Conservation (phyloP, 2,329 filamentous ascomycete species). For the Exophiala alcalophila region DNA sequence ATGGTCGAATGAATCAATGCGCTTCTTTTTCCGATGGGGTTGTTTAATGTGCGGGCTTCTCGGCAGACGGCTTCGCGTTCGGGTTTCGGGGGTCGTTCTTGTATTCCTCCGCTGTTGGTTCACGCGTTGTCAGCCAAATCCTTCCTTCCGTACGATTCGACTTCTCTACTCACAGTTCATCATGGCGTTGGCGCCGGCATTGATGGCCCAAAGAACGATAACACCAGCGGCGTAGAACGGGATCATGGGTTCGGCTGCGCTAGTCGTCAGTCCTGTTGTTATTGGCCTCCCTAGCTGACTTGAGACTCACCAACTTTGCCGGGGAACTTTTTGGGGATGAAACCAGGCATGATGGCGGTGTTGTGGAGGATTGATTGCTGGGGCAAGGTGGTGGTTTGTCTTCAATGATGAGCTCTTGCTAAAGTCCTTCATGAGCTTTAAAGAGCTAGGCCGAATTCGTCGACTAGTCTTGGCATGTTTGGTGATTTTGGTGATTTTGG, state of each 20-base stretch:
- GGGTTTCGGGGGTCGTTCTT: slow-evolving; percentile 93
- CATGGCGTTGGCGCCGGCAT: slow-evolving; percentile 74
- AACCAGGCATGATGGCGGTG: slow-evolving; percentile 61
- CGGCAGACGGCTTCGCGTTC: slow-evolving; percentile 36
- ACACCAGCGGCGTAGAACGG: slow-evolving; percentile 94
- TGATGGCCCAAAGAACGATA: slow-evolving; percentile 87
- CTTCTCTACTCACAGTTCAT: slow-evolving; percentile 65
- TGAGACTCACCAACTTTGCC: slow-evolving; percentile 70
- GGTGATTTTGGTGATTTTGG: slow-evolving; percentile 5
- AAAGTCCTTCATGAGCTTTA: slow-evolving; percentile 6
- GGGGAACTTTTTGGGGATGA: slow-evolving; percentile 82
- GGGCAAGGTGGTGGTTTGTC: too few species aligned
- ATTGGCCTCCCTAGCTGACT: too few species aligned
- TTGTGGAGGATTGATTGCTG: too few species aligned
- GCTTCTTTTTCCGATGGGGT: too few species aligned
- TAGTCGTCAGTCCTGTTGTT: neutral
- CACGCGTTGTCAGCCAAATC: slow-evolving; percentile 28
- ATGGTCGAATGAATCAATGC: neutral
- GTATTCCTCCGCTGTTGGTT: slow-evolving; percentile 74
- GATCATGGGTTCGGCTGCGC: slow-evolving; percentile 78
- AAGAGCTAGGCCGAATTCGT: slow-evolving; percentile 9
- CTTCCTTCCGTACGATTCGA: neutral
- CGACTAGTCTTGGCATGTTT: slow-evolving; percentile 23
- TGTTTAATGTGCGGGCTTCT: slow-evolving; percentile 13
- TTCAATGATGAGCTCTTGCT: slow-evolving; percentile 12